A percentile compares a stretch with the other conserved stretches of the same genome.
These are phyloP conservation scores for Solanum pennellii DNA, from an alignment of 257 asterid species.

Conservation along the genomic window DNA sequence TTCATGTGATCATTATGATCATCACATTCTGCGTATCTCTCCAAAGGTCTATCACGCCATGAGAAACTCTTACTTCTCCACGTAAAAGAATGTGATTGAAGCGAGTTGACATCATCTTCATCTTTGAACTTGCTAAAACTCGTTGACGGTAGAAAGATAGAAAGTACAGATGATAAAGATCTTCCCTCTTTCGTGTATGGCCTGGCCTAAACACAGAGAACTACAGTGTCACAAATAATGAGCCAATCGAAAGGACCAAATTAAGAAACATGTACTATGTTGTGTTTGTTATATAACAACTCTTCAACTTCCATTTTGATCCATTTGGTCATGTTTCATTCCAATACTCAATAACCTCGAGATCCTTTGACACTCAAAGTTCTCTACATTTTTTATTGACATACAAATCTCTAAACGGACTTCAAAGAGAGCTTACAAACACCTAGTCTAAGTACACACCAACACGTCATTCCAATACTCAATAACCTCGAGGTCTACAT, in stretches of 20 bases:
- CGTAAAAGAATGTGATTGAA: slow-evolving; percentile 42
- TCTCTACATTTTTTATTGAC: neutral
- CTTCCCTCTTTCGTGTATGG: slow-evolving; percentile 42
- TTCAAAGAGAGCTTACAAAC: neutral
- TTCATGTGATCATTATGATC: slow-evolving; percentile 6
- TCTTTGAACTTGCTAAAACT: slow-evolving; percentile 41
- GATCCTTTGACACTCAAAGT: neutral
- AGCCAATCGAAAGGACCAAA: no score
- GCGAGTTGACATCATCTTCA: slow-evolving; percentile 20
- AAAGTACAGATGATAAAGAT: slow-evolving; percentile 39
- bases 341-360: neutral
- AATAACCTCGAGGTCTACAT: neutral
- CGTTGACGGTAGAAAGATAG: slow-evolving; percentile 47
- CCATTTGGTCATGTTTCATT: neutral
- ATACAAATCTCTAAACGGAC: neutral
- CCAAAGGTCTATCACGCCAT: slow-evolving; percentile 56
- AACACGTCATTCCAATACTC: neutral
- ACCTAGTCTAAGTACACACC: neutral
- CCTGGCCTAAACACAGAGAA: slow-evolving; percentile 51
- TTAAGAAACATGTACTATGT: no score
- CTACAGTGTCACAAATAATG: slow-evolving; percentile 15
- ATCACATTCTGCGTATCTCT: slow-evolving; percentile 23
- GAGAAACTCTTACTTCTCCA: slow-evolving; percentile 73
- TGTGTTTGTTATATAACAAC: neutral
- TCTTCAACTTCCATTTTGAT: neutral